These are phyloP conservation scores for Polychytrium aggregatum DNA, from an alignment of 192 early-diverging fungal species.

Conservation along the genomic window DNA sequence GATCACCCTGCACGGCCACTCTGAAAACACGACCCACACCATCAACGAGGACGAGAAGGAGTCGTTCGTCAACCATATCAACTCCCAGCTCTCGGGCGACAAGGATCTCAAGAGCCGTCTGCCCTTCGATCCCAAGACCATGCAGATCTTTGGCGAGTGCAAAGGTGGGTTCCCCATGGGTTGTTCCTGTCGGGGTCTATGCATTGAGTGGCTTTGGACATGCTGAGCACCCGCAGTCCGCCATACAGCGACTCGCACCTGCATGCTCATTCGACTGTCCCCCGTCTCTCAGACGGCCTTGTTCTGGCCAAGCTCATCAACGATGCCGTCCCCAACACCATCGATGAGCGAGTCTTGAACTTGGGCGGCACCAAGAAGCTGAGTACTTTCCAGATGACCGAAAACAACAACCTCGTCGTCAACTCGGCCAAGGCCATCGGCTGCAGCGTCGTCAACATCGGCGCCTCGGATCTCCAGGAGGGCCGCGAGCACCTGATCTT, in stretches of 20 bases:
- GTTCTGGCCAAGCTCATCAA: conserved; percentile 97
- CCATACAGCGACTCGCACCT: neutral
- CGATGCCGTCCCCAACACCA: conserved; percentile 89
- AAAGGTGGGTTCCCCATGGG: conserved; percentile 42
- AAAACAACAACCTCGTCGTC: conserved; percentile 99
- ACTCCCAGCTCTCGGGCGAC: conserved; percentile 72
- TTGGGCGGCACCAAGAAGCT: conserved; percentile 58
- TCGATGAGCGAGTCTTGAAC: conserved; percentile 98
- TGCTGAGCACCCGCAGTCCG: neutral
- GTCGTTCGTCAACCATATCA: conserved; percentile 92
- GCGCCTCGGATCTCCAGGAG: conserved; percentile 90
- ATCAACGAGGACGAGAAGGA: conserved; percentile 99
- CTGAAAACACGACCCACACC: conserved; percentile 84
- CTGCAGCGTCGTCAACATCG: conserved; percentile 96
- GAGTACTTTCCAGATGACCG: conserved; percentile 91
- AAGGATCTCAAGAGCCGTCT: conserved; percentile 70
- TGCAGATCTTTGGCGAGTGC: conserved; percentile 95
- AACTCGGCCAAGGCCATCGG: conserved; percentile 99
- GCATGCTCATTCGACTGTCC: neutral
- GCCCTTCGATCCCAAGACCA: conserved; percentile 84
- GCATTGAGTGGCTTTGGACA: neutral
- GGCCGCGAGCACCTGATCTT: conserved; percentile 93
- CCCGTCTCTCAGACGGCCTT: conserved; percentile 46
- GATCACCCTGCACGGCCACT: conserved; percentile 72
- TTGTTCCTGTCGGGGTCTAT: neutral